Percentiles rank a stretch among this genome's conserved stretches.
These are phyloP conservation scores for Psophocarpus tetragonolobus DNA, from an alignment of 306 rosid genomes.

Conservation along the genomic window DNA sequence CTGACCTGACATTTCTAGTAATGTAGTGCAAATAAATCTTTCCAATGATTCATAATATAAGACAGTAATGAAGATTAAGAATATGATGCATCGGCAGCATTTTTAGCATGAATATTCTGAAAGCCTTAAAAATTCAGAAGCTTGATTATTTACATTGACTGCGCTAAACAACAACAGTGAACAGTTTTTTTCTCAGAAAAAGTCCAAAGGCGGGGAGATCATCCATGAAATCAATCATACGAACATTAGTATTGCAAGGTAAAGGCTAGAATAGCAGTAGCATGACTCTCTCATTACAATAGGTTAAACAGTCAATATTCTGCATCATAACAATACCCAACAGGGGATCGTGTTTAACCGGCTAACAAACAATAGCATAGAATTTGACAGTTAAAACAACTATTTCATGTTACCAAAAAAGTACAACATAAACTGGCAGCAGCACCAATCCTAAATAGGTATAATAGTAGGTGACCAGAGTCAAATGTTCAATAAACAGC, in stretches of 20 bases:
- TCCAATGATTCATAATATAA: not conserved
- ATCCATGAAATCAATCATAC: slow-evolving; percentile 7
- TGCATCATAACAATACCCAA: not conserved
- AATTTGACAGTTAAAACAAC: slow-evolving; percentile 3
- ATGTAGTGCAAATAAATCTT: not conserved
- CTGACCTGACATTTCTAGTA: not conserved
- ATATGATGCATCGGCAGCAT: not conserved
- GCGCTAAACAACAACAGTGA: not conserved
- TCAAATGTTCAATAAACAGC: not conserved
- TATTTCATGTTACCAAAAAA: slow-evolving; percentile 4
- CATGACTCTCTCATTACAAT: not conserved
- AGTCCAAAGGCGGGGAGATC: slow-evolving; percentile 22
- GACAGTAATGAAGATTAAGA: not conserved
- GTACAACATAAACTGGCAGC: not conserved
- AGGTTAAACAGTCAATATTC: slow-evolving; percentile 6
- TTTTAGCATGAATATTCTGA: not conserved
- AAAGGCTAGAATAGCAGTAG: not conserved
- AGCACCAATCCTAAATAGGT: not conserved
- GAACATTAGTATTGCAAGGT: not conserved
- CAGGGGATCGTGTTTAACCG: not conserved
- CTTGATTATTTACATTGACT: not conserved
- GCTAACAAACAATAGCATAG: slow-evolving; percentile 22
- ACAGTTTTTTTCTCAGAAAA: not conserved
- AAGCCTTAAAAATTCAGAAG: slow-evolving; percentile 1
- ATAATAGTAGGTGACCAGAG: not conserved